These are phyloP conservation scores for Neurospora sp. DNA, from an alignment of 495 filamentous ascomycete genomes.

Conservation along the genomic window DNA sequence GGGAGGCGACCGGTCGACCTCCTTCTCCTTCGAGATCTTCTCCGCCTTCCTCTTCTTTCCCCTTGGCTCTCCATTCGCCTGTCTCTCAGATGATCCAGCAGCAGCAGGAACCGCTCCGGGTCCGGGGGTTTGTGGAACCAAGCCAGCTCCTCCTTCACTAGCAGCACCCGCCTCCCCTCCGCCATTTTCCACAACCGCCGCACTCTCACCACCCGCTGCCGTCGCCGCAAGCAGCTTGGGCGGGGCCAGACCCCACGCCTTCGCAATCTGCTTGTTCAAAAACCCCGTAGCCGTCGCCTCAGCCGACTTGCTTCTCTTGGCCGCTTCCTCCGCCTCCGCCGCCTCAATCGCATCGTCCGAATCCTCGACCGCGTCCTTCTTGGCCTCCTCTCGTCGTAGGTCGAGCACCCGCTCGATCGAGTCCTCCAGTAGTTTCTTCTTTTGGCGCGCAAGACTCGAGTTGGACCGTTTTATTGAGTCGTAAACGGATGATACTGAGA, in stretches of 20 bases:
- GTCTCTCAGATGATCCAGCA: slow-evolving; percentile 22
- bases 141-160: neutral
- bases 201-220: neutral
- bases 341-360: slow-evolving; percentile 60
- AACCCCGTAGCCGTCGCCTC: slow-evolving; percentile 15
- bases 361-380: slow-evolving; percentile 41
- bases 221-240: slow-evolving; percentile 25
- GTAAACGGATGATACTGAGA: slow-evolving; percentile 58
- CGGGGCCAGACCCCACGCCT: slow-evolving; percentile 47
- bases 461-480: slow-evolving; percentile 74
- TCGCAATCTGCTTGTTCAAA: slow-evolving; percentile 30
- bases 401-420: slow-evolving; percentile 78
- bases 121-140: neutral
- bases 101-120: slow-evolving; percentile 6
- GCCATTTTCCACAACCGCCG: neutral
- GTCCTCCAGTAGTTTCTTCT: slow-evolving; percentile 70
- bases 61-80: slow-evolving; percentile 57
- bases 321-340: slow-evolving; percentile 35
- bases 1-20: slow-evolving; percentile 59
- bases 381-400: slow-evolving; percentile 57
- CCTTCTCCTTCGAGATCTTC: slow-evolving; percentile 11
- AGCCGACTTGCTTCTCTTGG: slow-evolving; percentile 10
- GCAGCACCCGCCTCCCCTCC: neutral
- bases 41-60: slow-evolving; percentile 52
- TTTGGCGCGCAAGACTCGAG: slow-evolving; percentile 69